These are phyloP conservation scores for Ceratocystis variospora DNA, from an alignment of 2,329 filamentous ascomycete genomes.

Conservation along the genomic window DNA sequence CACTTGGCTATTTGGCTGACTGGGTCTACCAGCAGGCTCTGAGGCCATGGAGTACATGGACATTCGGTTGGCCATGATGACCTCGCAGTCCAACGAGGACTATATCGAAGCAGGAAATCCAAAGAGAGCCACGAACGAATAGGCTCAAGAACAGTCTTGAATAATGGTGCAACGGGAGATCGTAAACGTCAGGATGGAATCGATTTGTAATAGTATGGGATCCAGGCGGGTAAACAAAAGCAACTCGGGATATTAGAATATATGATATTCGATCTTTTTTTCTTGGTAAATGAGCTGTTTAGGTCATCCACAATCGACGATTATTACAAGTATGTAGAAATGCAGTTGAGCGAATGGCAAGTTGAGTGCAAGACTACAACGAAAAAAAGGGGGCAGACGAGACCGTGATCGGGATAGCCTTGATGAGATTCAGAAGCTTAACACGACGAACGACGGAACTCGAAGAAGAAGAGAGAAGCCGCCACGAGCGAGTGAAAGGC, in stretches of 20 bases:
- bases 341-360: neutral
- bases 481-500: slow-evolving; percentile 15
- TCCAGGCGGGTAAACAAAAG: neutral
- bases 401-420: no score
- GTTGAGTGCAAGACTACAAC: neutral
- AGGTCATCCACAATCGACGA: neutral
- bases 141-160: neutral
- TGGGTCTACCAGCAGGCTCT: slow-evolving; percentile 42
- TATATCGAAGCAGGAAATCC: neutral
- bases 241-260: neutral
- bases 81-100: slow-evolving; percentile 12
- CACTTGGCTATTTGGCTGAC: slow-evolving; percentile 52
- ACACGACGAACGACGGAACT: no score
- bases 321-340: neutral
- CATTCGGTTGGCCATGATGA: slow-evolving; percentile 47
- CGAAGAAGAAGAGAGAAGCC: neutral
- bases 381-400: neutral
- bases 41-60: slow-evolving; percentile 57
- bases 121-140: neutral
- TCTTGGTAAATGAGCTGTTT: neutral
- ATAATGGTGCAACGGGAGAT: neutral
- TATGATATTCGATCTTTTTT: neutral
- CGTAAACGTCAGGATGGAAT: neutral
- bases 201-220: no score
- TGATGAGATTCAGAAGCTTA: no score